Evolutionary conservation across 148 eudicot species (phyloP), one percentile per base, ranked within the genome.

Genomic region (Vaccinium vitisidaea): DNA sequence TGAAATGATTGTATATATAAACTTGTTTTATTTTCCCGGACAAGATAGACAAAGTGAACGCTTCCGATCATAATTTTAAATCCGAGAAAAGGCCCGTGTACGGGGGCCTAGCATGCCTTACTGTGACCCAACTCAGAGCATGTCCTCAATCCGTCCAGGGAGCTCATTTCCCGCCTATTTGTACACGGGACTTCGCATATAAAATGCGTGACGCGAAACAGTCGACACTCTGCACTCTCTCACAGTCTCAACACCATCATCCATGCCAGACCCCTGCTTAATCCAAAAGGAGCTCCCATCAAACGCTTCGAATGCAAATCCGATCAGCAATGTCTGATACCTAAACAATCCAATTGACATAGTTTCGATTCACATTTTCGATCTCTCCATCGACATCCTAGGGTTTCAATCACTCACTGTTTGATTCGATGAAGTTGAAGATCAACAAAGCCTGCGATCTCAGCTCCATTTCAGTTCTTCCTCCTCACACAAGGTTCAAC

Each of bases 371-470:
- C 56, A 15, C 50, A 7, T 23, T 69, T 30, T 30, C 23, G 12
- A 6, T 16, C 23, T 30, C 82, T 79, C 16, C 77, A 18, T 69
- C 49, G 43, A 75, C 59, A 36, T n/a, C 54, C 77, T 15, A 58
- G 67, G 46, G 50, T 82, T 21, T 71, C 63, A 12, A 52, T 3
- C 56, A 30, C 30, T 48, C 79, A 75, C 54, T 21, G 43, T 23
- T 30, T 0, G n/a, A 81, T 52, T 43, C 85, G 69, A 92, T 93
- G 99, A 94, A 89, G 94, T 67, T 97, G 91, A 93, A 93, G 92
- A 94, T 97, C 90, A 97, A 95, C 90, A 94, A 95, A 87, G 98
- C 98, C 65, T 89, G 93, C 85, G 98, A 97, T 90, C 96, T 97
- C 88, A 95, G 92, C 90, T 97, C 99, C 69, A 94, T 95, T 73